Conservation (phyloP, 208 protist genomes). For the Tritrichomonas foetus region DNA sequence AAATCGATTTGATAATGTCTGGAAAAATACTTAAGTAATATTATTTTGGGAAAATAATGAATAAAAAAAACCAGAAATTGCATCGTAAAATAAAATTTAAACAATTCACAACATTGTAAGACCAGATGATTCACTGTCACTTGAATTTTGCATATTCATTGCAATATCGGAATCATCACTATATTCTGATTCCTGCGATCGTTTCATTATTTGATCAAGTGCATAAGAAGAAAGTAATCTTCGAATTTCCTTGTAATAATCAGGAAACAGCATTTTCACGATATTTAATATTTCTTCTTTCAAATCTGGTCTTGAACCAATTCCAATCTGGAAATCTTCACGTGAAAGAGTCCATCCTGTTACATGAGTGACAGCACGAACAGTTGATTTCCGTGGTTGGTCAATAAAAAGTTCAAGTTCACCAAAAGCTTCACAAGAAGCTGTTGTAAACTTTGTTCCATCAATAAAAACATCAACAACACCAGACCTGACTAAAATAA, state of each 20-base stretch:
- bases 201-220: no score
- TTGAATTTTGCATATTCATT: no score
- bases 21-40: no score
- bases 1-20: no score
- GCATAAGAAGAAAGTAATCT: no score
- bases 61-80: no score
- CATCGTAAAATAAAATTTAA: no score
- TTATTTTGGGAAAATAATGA: no score
- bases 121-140: no score
- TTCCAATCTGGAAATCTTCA: neutral
- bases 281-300: neutral
- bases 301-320: neutral
- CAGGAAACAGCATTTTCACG: neutral
- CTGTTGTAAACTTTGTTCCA: neutral
- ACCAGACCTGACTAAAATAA: neutral
- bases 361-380: neutral
- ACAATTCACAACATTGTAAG: no score
- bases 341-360: neutral
- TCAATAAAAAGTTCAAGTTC: neutral
- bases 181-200: no score
- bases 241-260: neutral
- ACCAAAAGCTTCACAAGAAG: neutral
- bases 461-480: neutral
- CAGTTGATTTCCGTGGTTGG: neutral
- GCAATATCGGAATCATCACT: no score